Conservation (phyloP, 257 asterid genomes). For the Cruciata laevipes region DNA sequence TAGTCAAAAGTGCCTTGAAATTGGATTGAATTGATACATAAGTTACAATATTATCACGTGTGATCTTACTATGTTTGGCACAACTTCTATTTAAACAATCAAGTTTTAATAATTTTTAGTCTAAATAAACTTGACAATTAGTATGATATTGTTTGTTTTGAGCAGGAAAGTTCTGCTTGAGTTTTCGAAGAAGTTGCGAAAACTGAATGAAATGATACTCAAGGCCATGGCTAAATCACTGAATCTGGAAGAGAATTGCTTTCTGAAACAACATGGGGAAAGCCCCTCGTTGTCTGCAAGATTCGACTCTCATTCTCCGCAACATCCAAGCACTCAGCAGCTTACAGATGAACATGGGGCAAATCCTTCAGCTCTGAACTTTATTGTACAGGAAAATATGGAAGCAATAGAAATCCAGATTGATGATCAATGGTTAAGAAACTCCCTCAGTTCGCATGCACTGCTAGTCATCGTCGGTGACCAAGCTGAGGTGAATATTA, state of each 20-base stretch:
- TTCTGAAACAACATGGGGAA: slow-evolving; percentile 28
- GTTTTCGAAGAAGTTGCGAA: slow-evolving; percentile 16
- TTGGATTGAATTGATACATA: background rate
- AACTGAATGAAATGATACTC: slow-evolving; percentile 15
- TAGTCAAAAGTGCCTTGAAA: background rate
- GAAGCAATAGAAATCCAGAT: slow-evolving; percentile 48
- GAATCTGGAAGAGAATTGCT: slow-evolving; percentile 26
- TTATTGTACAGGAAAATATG: slow-evolving; percentile 53
- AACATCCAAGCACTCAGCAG: slow-evolving; percentile 37
- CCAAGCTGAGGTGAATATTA: slow-evolving; percentile 49
- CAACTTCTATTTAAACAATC: background rate
- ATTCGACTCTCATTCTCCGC: slow-evolving; percentile 45
- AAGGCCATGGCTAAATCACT: slow-evolving; percentile 34
- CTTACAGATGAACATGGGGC: slow-evolving; percentile 42
- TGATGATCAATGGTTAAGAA: slow-evolving; percentile 44
- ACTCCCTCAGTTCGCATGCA: slow-evolving; percentile 40
- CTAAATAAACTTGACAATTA: too few species aligned
- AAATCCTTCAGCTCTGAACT: slow-evolving; percentile 44
- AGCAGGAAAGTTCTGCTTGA: slow-evolving; percentile 23
- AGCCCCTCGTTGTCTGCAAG: slow-evolving; percentile 18
- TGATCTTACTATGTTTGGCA: background rate
- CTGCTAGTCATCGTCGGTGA: slow-evolving; percentile 49
- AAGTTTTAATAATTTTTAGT: too few species aligned
- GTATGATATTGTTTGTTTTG: background rate
- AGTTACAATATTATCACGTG: too few species aligned